Evolutionary conservation across 2,329 filamentous ascomycete genomes (phyloP).

Genomic region (Knufia petricola): DNA sequence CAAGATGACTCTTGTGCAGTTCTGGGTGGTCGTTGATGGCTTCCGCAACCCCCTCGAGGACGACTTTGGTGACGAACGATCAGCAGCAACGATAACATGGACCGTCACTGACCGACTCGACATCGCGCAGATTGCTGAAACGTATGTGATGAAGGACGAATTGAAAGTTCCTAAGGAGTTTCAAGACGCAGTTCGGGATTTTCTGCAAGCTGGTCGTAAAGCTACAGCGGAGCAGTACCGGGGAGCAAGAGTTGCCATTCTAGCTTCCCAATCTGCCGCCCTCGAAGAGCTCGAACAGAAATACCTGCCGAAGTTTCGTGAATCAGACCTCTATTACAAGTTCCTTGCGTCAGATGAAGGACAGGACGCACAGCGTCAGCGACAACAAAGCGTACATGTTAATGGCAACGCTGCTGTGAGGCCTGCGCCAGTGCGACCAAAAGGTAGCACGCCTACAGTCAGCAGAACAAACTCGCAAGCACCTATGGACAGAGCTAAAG

Average conservation of each 20-base stretch:
- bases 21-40: constrained; percentile 96
- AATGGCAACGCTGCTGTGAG: constrained; percentile 1
- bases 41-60: constrained; percentile 90
- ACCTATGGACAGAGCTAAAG: constrained; percentile 36
- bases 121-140: constrained; percentile 81
- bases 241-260: constrained; percentile 67
- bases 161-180: constrained; percentile 64
- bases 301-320: constrained; percentile 78
- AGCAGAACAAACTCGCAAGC: constrained; percentile 40
- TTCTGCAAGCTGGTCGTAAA: constrained; percentile 65
- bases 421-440: constrained; percentile 23
- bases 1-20: constrained; percentile 84
- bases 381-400: constrained; percentile 10
- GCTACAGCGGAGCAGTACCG: constrained; percentile 76
- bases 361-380: constrained; percentile 22
- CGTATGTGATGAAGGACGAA: constrained; percentile 74
- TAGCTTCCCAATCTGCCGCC: constrained; percentile 71
- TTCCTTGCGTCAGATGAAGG: constrained; percentile 80
- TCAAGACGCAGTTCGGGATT: constrained; percentile 61
- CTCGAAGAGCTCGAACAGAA: constrained; percentile 74
- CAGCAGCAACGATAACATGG: constrained; percentile 51
- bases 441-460: constrained; percentile 34
- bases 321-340: constrained; percentile 91
- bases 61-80: constrained; percentile 56
- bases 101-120: constrained; percentile 76